phyloP scores from a whole-genome alignment of 352 stramenopile species.

The Pythium graminicola region DNA sequence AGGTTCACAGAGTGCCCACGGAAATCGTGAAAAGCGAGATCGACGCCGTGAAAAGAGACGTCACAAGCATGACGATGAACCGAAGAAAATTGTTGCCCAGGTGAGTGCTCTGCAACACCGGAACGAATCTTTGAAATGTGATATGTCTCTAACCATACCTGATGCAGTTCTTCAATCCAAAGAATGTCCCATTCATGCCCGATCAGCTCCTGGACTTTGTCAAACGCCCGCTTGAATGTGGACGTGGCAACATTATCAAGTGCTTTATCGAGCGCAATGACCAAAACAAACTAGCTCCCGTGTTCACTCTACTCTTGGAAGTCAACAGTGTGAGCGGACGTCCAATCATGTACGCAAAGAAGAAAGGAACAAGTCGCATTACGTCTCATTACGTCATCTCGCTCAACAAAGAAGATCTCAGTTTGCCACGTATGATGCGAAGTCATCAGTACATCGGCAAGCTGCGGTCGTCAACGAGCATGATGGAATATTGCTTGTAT shows the following conservation, averaged over 20 bases:
- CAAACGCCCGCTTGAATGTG: slow-evolving; percentile 62
- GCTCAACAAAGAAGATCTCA: slow-evolving; percentile 82
- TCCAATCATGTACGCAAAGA: slow-evolving; percentile 77
- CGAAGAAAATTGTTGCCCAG: slow-evolving; percentile 61
- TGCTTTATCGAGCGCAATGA: slow-evolving; percentile 88
- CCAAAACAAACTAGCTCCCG: slow-evolving; percentile 70
- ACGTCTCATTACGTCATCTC: slow-evolving; percentile 86
- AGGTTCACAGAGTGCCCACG: slow-evolving; percentile 3
- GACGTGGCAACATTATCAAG: slow-evolving; percentile 75
- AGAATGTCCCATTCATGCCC: slow-evolving; percentile 72
- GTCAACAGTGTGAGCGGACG: slow-evolving; percentile 81
- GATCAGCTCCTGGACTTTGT: slow-evolving; percentile 82
- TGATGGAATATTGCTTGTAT: slow-evolving; percentile 84
- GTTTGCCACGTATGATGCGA: slow-evolving; percentile 65
- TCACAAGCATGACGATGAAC: slow-evolving; percentile 53
- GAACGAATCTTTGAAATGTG: not conserved
- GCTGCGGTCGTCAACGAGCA: slow-evolving; percentile 64
- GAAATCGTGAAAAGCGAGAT: slow-evolving; percentile 35
- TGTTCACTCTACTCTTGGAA: slow-evolving; percentile 80
- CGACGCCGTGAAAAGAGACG: slow-evolving; percentile 47
- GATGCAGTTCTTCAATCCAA: slow-evolving; percentile 80
- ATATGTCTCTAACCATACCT: too few relatives aligned
- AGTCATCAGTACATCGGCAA: slow-evolving; percentile 87
- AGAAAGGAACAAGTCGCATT: slow-evolving; percentile 67
- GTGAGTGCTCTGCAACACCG: slow-evolving; percentile 1